Base-by-base conservation (phyloP, 495 filamentous ascomycete species). In the Penicillium psychrofluorescens region DNA sequence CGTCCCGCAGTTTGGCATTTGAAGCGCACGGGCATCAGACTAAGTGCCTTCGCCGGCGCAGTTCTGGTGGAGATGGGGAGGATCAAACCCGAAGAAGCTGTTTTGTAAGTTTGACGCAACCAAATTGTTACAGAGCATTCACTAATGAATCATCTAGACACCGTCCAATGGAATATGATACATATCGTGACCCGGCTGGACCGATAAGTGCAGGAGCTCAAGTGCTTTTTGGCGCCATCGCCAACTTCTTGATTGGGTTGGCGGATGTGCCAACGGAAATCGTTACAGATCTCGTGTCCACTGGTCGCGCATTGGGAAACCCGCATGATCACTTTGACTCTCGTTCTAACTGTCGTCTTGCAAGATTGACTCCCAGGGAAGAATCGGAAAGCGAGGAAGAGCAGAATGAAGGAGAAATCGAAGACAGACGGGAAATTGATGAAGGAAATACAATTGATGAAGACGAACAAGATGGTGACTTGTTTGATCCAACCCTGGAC, bases 191-290 rank as follows among this genome's bases (percentile, higher is more conserved):
- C 41, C 81, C 86, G 3, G 78, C 75, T 51, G 81, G 88, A 45
- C 86, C 86, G 1, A 74, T 90, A 12, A 79, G 83, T 7, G 86
- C 85, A 11, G 78, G 76, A 29, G 79, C 86, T 1, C 78, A 81
- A 12, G 85, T 88, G 0, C 60, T 95, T 2, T 66, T 91, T 11
- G 88, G 88, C 6, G 86, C 88, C 7, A 68, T 88, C 31, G 73
- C 80, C 11, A 83, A 73, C 45, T 77, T 97, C 38, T 74, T 84
- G 54, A 86, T 91, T 74, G 89, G 88, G 1, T 67, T 90, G 29
- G 86, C 85, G 5, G 88, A 94, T 50, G 78, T 96, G 15, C 90
- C 91, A 0, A 69, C 76, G 11, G 85, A 85, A 11, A 76, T 95
- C 12, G 81, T 87, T 47, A 65, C 14, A 64, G 86, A 50, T 54